Conservation (phyloP, 2,329 filamentous ascomycete species). For the Didymella pomorum region DNA sequence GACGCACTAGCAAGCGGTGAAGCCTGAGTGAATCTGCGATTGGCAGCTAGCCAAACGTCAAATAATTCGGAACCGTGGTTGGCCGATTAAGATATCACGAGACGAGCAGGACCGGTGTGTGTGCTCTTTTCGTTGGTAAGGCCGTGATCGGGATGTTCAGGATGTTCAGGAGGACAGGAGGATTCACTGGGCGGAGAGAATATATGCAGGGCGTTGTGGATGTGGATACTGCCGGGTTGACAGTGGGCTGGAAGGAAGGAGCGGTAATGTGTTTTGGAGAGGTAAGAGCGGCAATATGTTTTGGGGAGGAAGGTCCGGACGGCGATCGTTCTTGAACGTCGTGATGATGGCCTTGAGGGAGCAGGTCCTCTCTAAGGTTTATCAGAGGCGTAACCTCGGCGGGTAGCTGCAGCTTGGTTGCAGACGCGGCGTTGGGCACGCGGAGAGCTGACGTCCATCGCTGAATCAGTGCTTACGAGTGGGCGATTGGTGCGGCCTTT, state of each 20-base stretch:
- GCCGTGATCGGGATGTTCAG: slow-evolving; percentile 9
- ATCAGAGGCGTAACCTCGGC: slow-evolving; percentile 19
- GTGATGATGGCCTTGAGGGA: slow-evolving; percentile 5
- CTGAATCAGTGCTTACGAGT: slow-evolving; percentile 1
- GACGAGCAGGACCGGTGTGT: slow-evolving; percentile 8
- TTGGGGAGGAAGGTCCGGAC: slow-evolving; percentile 10
- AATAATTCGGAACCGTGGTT: slow-evolving; percentile 8
- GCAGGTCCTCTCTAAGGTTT: neutral
- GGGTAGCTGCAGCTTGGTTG: slow-evolving; percentile 12
- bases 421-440: slow-evolving; percentile 1
- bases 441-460: neutral
- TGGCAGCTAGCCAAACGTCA: slow-evolving; percentile 18
- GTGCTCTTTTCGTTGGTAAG: slow-evolving; percentile 9
- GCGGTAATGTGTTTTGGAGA: neutral
- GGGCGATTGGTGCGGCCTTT: slow-evolving; percentile 9
- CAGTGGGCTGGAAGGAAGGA: neutral
- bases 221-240: neutral
- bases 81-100: slow-evolving; percentile 10
- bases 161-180: neutral
- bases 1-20: slow-evolving; percentile 20
- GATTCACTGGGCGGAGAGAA: slow-evolving; percentile 2
- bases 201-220: slow-evolving; percentile 6
- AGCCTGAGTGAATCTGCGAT: slow-evolving; percentile 8
- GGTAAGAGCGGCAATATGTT: slow-evolving; percentile 1
- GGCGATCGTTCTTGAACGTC: slow-evolving; percentile 13